A percentile compares a stretch with the other conserved stretches of the same genome.
These are phyloP conservation scores for Xylaria sp. DNA, from an alignment of 495 filamentous ascomycete genomes.

Conservation along the genomic window DNA sequence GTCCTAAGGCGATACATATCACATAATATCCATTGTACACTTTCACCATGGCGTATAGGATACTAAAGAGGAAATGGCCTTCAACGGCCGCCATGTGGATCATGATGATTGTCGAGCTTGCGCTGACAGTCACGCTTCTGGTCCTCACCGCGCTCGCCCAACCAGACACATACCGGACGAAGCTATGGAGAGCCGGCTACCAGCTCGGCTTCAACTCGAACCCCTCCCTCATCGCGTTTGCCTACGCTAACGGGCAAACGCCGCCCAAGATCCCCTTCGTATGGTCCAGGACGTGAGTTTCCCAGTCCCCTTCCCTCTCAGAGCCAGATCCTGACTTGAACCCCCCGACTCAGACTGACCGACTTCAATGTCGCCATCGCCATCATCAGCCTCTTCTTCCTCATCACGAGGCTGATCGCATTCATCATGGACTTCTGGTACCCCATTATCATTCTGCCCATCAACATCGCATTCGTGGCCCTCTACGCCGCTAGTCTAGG, in stretches of 20 bases:
- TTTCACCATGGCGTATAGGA: conserved; percentile 48
- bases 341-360: conserved; percentile 66
- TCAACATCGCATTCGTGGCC: conserved; percentile 64
- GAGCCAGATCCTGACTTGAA: conserved; percentile 25
- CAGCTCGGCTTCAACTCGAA: conserved; percentile 84
- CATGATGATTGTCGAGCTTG: conserved; percentile 74
- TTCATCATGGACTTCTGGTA: conserved; percentile 76
- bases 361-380: conserved; percentile 83
- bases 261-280: conserved; percentile 72
- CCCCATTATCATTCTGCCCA: conserved; percentile 67
- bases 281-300: conserved; percentile 81
- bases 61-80: conserved; percentile 66
- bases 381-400: conserved; percentile 73
- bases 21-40: not conserved
- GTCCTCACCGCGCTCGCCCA: conserved; percentile 83
- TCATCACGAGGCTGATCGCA: conserved; percentile 69
- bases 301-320: conserved; percentile 16
- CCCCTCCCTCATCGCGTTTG: conserved; percentile 74
- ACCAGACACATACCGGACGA: conserved; percentile 78
- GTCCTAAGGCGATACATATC: conserved; percentile 2
- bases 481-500: conserved; percentile 73
- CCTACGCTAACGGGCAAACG: conserved; percentile 74
- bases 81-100: conserved; percentile 66
- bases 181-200: conserved; percentile 81
- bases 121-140: conserved; percentile 71